These are phyloP conservation scores for Globisporangium camurandrum DNA, from an alignment of 352 stramenopile species.

Conservation along the genomic window DNA sequence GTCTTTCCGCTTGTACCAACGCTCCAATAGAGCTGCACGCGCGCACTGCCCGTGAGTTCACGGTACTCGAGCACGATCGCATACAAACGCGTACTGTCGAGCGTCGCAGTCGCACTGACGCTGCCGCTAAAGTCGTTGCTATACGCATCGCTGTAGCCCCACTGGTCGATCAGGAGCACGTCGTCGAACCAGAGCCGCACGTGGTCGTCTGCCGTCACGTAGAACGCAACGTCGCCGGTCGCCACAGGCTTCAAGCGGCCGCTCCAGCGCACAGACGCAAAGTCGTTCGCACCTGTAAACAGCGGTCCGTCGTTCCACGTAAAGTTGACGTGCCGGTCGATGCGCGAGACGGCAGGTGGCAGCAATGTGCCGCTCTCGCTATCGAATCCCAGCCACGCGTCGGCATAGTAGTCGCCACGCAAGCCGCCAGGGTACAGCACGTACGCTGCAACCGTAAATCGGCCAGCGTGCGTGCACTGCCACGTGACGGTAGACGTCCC, in stretches of 20 bases:
- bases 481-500: slow-evolving; percentile 41
- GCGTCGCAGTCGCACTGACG: slow-evolving; percentile 14
- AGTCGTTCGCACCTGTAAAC: slow-evolving; percentile 42
- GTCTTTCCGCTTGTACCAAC: slow-evolving; percentile 20
- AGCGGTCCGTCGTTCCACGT: slow-evolving; percentile 46
- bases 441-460: slow-evolving; percentile 47
- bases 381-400: slow-evolving; percentile 66
- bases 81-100: slow-evolving; percentile 36
- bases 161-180: slow-evolving; percentile 53
- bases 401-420: slow-evolving; percentile 54
- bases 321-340: slow-evolving; percentile 69
- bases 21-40: slow-evolving; percentile 47
- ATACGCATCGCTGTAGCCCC: slow-evolving; percentile 27
- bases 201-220: slow-evolving; percentile 38
- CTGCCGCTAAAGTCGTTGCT: slow-evolving; percentile 7
- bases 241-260: slow-evolving; percentile 50
- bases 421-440: slow-evolving; percentile 52
- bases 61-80: slow-evolving; percentile 58
- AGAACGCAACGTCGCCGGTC: slow-evolving; percentile 31
- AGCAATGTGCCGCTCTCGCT: slow-evolving; percentile 9
- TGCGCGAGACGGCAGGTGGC: slow-evolving; percentile 28
- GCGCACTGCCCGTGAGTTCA: slow-evolving; percentile 26
- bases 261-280: slow-evolving; percentile 57
- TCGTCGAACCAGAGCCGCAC: slow-evolving; percentile 59
- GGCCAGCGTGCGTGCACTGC: slow-evolving; percentile 31